These are phyloP conservation scores for Globisporangium heterothallicum DNA, from an alignment of 352 stramenopile species.

Conservation along the genomic window DNA sequence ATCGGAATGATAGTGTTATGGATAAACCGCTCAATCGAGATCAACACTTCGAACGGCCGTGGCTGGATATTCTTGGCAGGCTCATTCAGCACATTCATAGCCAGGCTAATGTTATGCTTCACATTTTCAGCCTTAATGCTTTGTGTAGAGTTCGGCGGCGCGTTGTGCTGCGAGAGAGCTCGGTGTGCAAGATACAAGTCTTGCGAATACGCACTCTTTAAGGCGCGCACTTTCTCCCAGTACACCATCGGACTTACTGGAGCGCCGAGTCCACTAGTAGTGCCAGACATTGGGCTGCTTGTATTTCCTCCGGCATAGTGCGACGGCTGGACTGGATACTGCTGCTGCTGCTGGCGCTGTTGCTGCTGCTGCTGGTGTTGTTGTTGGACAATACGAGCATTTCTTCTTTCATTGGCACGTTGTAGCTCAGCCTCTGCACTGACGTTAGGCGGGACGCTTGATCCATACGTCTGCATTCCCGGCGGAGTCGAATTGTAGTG, in stretches of 20 bases:
- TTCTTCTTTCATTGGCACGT: conserved; percentile 33
- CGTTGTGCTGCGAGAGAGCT: conserved; percentile 60
- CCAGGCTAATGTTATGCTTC: conserved; percentile 75
- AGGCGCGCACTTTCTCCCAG: conserved; percentile 60
- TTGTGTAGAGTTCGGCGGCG: conserved; percentile 54
- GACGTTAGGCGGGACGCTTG: conserved; percentile 20
- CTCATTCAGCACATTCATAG: conserved; percentile 63
- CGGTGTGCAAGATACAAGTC: conserved; percentile 56
- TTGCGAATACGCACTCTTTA: conserved; percentile 43
- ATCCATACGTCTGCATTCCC: conserved; percentile 11
- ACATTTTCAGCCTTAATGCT: conserved; percentile 70
- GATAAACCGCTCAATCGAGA: conserved; percentile 81
- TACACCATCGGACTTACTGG: conserved; percentile 47
- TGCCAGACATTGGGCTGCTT: conserved; percentile 13
- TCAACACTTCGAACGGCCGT: conserved; percentile 59
- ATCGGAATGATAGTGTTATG: conserved; percentile 74
- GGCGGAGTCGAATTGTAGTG: conserved; percentile 35
- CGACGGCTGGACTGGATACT: conserved; percentile 17
- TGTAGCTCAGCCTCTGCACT: conserved; percentile 48
- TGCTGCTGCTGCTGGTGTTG: conserved; percentile 10
- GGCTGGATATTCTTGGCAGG: conserved; percentile 35
- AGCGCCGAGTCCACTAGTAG: conserved; percentile 4
- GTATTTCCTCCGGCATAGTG: conserved; percentile 16
- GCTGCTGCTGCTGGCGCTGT: conserved; percentile 17
- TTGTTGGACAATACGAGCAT: conserved; percentile 15